phyloP scores from a whole-genome alignment of 1,284 basidiomycete species.

The Malassezia caprae region DNA sequence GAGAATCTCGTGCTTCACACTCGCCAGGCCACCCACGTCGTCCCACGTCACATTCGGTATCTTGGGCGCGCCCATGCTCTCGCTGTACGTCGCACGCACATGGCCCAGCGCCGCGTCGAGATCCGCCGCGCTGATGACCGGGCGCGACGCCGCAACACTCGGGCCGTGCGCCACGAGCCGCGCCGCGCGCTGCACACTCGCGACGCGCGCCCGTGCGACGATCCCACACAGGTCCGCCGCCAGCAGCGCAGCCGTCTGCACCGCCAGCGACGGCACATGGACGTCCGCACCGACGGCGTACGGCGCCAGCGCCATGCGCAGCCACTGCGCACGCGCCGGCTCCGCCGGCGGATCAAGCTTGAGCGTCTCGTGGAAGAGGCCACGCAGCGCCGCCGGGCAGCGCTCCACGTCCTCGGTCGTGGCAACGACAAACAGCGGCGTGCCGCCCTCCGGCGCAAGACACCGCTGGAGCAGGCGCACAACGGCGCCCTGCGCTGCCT shows the following conservation, averaged over 20 bases:
- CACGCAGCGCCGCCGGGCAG: slow-evolving; percentile 60
- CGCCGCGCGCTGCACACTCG: slow-evolving; percentile 55
- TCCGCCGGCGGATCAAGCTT: slow-evolving; percentile 33
- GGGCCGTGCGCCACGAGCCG: slow-evolving; percentile 18
- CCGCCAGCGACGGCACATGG: slow-evolving; percentile 62
- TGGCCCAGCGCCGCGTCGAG: slow-evolving; percentile 66
- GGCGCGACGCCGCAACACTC: slow-evolving; percentile 51
- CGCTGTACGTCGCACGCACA: slow-evolving; percentile 70
- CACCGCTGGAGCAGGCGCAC: slow-evolving; percentile 61
- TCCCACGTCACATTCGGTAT: slow-evolving; percentile 97
- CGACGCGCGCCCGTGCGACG: slow-evolving; percentile 57
- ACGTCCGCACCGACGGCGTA: slow-evolving; percentile 65
- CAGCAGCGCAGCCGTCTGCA: slow-evolving; percentile 82
- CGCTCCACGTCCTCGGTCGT: slow-evolving; percentile 64
- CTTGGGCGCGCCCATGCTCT: slow-evolving; percentile 88
- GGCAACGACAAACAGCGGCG: slow-evolving; percentile 52
- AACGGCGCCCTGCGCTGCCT: slow-evolving; percentile 64
- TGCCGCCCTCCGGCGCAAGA: slow-evolving; percentile 51
- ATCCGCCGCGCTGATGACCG: slow-evolving; percentile 60
- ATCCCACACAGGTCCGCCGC: slow-evolving; percentile 72
- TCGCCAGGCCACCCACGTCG: slow-evolving; percentile 82
- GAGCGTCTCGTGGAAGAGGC: slow-evolving; percentile 71
- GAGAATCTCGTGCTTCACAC: slow-evolving; percentile 83
- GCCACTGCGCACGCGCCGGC: slow-evolving; percentile 11
- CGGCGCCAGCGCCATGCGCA: slow-evolving; percentile 50